These are phyloP conservation scores for Cudoniella acicularis DNA, from an alignment of 495 filamentous ascomycete genomes.

Conservation along the genomic window DNA sequence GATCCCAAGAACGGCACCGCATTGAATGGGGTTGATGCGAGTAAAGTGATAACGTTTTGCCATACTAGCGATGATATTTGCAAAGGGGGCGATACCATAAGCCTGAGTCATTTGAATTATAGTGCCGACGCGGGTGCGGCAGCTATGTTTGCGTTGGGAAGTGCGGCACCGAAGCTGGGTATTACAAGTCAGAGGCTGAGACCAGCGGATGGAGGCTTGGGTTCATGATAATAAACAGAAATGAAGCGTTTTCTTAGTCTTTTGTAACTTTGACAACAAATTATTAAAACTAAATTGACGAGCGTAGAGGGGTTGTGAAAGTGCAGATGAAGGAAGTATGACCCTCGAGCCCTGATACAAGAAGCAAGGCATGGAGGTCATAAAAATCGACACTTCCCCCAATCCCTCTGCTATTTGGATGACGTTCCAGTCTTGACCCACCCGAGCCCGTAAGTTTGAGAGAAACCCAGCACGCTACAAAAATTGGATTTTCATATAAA, in stretches of 20 bases:
- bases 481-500: not conserved
- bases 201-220: not conserved
- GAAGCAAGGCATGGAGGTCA: no score
- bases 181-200: conserved; percentile 19
- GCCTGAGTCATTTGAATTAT: conserved; percentile 15
- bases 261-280: no score
- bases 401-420: no score
- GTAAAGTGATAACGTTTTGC: conserved; percentile 49
- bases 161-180: conserved; percentile 13
- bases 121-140: conserved; percentile 12
- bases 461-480: conserved; percentile 1
- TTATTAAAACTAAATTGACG: no score
- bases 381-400: no score
- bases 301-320: no score
- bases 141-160: conserved; percentile 17
- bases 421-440: no score
- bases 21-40: conserved; percentile 42
- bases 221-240: not conserved
- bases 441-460: no score
- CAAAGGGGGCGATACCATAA: conserved; percentile 28
- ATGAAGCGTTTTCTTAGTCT: no score
- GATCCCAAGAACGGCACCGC: conserved; percentile 52
- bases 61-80: conserved; percentile 50
- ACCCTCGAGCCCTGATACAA: no score
- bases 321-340: no score